Evolutionary conservation across 2,329 filamentous ascomycete species (phyloP).

Genomic region (Zymoseptoria crescenta): DNA sequence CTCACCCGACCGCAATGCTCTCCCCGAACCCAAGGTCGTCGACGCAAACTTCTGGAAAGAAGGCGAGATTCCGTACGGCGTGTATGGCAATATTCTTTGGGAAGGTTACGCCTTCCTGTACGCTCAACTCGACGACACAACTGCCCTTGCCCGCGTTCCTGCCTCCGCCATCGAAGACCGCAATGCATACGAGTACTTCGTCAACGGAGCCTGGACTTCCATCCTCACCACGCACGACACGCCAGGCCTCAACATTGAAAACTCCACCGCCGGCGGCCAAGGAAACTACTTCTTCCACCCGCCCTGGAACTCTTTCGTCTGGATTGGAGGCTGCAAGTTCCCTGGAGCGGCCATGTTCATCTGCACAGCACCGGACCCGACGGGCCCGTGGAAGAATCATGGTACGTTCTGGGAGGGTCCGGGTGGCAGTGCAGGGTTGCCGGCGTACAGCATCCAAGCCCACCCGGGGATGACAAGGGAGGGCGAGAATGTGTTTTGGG

Average conservation of each 20-base stretch:
- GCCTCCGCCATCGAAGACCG: constrained; percentile 8
- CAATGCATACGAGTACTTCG: constrained; percentile 10
- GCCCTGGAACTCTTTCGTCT: constrained; percentile 20
- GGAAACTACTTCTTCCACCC: constrained; percentile 22
- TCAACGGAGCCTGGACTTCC: constrained; percentile 9
- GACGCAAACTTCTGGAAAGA: constrained; percentile 12
- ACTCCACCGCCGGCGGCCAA: constrained; percentile 19
- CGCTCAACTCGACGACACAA: constrained; percentile 8
- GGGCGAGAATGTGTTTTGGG: constrained; percentile 11
- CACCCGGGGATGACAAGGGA: constrained; percentile 11
- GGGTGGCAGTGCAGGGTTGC: constrained; percentile 7
- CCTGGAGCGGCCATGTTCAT: constrained; percentile 16
- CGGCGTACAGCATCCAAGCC: constrained; percentile 13
- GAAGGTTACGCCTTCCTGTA: constrained; percentile 11
- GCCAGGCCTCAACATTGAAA: constrained; percentile 10
- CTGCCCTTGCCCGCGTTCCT: constrained; percentile 9
- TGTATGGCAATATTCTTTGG: constrained; percentile 8
- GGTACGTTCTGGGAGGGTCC: constrained; percentile 2
- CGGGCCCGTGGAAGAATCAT: constrained; percentile 20
- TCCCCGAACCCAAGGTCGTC: constrained; percentile 10
- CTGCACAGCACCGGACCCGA: constrained; percentile 19
- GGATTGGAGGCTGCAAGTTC: constrained; percentile 21
- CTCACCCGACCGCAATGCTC: constrained; percentile 1
- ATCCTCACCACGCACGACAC: constrained; percentile 3
- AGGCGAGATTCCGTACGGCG: constrained; percentile 10